Percentiles rank a stretch among this genome's conserved stretches.
Evolutionary conservation across 2,329 filamentous ascomycete genomes (phyloP).

Genomic region (Colletotrichum salicis): DNA sequence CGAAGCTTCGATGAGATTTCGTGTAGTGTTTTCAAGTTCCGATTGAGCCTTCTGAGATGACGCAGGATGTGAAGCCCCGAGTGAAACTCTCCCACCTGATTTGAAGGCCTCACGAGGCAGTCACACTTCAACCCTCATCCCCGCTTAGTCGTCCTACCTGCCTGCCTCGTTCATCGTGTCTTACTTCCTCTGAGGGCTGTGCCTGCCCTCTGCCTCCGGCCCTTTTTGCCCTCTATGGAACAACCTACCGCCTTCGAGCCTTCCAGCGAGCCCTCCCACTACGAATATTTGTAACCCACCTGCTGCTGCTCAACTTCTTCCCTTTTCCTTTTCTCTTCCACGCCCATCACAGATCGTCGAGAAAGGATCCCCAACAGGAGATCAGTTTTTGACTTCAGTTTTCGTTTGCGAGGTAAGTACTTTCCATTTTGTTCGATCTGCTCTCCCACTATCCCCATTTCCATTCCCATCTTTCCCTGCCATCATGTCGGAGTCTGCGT

Average conservation of each 20-base stretch:
- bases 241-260: background rate
- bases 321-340: background rate
- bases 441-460: background rate
- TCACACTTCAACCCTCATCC: background rate
- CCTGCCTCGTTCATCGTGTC: background rate
- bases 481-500: background rate
- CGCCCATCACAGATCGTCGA: background rate
- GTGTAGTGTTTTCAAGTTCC: background rate
- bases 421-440: background rate
- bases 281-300: background rate
- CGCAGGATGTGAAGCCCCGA: background rate
- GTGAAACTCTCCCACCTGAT: background rate
- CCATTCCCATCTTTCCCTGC: background rate
- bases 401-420: slow-evolving; percentile 1
- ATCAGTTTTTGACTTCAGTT: background rate
- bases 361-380: background rate
- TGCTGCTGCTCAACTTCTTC: background rate
- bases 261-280: background rate
- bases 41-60: background rate
- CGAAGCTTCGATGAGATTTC: background rate
- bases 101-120: background rate
- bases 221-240: background rate
- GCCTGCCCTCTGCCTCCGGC: background rate
- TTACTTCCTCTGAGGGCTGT: background rate
- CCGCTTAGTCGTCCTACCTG: background rate